Percentiles rank a stretch among this genome's conserved stretches.
Evolutionary conservation across 768 basidiomycete genomes (phyloP).

Genomic region (Tulasnella sp.): DNA sequence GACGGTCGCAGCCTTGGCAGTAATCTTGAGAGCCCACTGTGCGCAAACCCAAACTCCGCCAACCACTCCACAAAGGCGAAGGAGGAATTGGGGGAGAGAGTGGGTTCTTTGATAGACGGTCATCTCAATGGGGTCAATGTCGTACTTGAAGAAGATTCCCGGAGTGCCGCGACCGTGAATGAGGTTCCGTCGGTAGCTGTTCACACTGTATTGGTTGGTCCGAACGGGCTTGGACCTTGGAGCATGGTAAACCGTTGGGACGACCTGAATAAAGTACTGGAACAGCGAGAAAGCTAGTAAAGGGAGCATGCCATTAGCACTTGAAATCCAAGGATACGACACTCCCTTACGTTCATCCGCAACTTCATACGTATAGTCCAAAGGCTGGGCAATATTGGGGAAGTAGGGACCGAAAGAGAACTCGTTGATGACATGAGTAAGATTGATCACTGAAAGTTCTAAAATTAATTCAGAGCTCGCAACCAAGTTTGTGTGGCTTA

Average conservation of each 20-base stretch:
- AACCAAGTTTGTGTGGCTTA: conserved; percentile 41
- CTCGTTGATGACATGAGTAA: conserved; percentile 93
- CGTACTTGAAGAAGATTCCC: conserved; percentile 98
- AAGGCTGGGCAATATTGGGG: conserved; percentile 90
- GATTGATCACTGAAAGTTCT: conserved; percentile 72
- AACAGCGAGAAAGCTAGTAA: conserved; percentile 75
- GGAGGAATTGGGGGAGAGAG: conserved; percentile 70
- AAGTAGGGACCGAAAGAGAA: conserved; percentile 97
- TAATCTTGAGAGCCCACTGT: conserved; percentile 62
- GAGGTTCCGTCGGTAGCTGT: conserved; percentile 77
- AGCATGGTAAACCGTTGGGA: conserved; percentile 89
- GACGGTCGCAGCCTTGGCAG: conserved; percentile 61
- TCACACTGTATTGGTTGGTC: conserved; percentile 91
- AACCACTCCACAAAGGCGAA: conserved; percentile 81
- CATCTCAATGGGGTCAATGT: conserved; percentile 84
- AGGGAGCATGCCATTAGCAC: neutral
- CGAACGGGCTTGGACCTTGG: conserved; percentile 59
- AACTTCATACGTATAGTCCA: conserved; percentile 83
- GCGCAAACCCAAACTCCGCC: conserved; percentile 87
- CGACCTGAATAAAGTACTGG: conserved; percentile 93
- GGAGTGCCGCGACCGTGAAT: conserved; percentile 76
- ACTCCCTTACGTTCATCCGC: conserved; percentile 58
- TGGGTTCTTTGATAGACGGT: conserved; percentile 87
- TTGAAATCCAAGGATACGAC: neutral
- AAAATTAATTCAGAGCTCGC: neutral